These are phyloP conservation scores for Zasmidium citrigriseum DNA, from an alignment of 2,329 filamentous ascomycete species.

Conservation along the genomic window DNA sequence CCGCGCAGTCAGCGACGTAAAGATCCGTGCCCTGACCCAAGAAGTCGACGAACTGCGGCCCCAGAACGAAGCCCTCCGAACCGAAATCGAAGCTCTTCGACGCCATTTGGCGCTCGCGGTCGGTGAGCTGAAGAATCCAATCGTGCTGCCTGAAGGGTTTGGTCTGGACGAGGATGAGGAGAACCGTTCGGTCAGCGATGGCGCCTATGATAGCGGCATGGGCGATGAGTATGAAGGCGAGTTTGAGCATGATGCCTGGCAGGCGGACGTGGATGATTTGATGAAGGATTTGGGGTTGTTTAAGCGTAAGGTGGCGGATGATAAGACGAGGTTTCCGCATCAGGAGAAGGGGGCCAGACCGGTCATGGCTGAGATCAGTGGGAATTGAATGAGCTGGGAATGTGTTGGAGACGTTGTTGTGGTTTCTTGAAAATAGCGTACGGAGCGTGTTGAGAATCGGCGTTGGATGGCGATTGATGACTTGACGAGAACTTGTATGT, in stretches of 20 bases:
- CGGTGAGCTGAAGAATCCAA: constrained; percentile 85
- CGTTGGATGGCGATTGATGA: not conserved
- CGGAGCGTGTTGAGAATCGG: not conserved
- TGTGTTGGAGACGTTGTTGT: not conserved
- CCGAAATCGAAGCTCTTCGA: constrained; percentile 81
- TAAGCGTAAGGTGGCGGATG: constrained; percentile 82
- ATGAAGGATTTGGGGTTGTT: constrained; percentile 79
- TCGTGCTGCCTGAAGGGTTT: constrained; percentile 58
- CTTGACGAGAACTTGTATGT: not conserved
- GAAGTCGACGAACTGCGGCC: constrained; percentile 53
- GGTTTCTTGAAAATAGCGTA: not conserved
- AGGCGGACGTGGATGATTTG: constrained; percentile 82
- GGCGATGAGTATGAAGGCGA: constrained; percentile 51
- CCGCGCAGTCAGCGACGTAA: constrained; percentile 84
- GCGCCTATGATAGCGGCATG: constrained; percentile 51
- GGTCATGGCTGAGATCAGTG: constrained; percentile 1
- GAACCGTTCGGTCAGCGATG: constrained; percentile 48
- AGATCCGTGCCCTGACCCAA: constrained; percentile 76
- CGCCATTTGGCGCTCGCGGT: constrained; percentile 86
- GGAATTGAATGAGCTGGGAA: not conserved
- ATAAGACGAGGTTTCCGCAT: constrained; percentile 64
- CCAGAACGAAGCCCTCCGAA: constrained; percentile 58
- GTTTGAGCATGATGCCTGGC: constrained; percentile 50
- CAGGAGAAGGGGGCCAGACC: constrained; percentile 1
- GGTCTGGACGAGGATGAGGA: constrained; percentile 33